Evolutionary conservation across 305 asterid genomes (phyloP).

Genomic region (Fraxinus sp.): DNA sequence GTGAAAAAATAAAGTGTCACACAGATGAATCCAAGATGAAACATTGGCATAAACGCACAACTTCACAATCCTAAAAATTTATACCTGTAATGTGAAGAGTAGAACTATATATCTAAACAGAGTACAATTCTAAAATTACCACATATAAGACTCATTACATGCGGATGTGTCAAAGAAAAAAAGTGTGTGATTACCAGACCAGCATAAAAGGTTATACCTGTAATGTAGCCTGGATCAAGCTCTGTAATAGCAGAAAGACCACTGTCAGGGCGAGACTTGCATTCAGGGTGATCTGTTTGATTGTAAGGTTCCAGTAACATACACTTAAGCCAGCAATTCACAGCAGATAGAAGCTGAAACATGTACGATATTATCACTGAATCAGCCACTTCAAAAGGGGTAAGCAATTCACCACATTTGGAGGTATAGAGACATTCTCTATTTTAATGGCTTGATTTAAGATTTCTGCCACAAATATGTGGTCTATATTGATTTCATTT

Average conservation of each 20-base stretch:
- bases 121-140: background rate
- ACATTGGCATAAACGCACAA: slow-evolving; percentile 8
- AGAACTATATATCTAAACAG: background rate
- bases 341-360: slow-evolving; percentile 93
- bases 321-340: slow-evolving; percentile 97
- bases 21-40: slow-evolving; percentile 11
- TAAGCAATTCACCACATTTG: background rate
- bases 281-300: slow-evolving; percentile 94
- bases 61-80: background rate
- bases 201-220: slow-evolving; percentile 47
- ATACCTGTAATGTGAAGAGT: slow-evolving; percentile 63
- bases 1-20: slow-evolving; percentile 2
- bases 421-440: background rate
- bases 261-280: slow-evolving; percentile 98
- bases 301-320: slow-evolving; percentile 86
- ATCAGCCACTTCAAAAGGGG: slow-evolving; percentile 10
- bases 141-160: slow-evolving; percentile 6
- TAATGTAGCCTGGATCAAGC: slow-evolving; percentile 97
- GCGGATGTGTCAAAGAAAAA: background rate
- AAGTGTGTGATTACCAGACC: background rate
- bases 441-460: background rate
- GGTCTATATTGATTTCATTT: background rate
- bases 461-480: background rate
- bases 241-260: slow-evolving; percentile 99
- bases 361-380: slow-evolving; percentile 13